Evolutionary conservation across 306 rosid genomes (phyloP), one percentile per base, ranked within the genome.

Genomic region (Mimosa pudica): DNA sequence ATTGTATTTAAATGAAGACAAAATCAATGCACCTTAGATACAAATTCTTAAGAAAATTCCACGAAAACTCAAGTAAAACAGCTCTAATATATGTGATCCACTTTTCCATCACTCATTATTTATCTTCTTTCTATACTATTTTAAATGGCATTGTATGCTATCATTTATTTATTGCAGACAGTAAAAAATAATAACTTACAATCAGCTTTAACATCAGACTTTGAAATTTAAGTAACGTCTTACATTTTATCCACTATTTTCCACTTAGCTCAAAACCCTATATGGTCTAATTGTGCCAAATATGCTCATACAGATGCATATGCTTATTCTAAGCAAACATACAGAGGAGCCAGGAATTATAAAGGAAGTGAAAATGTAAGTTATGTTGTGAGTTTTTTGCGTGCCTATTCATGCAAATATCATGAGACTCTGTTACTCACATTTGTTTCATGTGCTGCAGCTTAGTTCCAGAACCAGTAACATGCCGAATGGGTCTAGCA

Each of bases 381-480:
- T 58, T 42, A 24, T 58, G 9, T 58, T 76, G 61, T 79, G 7
- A 10, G 18, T 71, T 46, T 62, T 75, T 36, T 42, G 24, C 36
- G 44, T 12, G 32, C 48, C 20, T 38, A 80, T 72, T 14, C 78
- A 45, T 66, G 54, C 13, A 82, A 62, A 76, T 24, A 67, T 83
- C 45, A 46, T 73, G 57, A 9, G n/a, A 1, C 10, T 52, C 60
- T 57, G 79, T 76, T 54, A 41, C 44, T 30, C 54, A 77, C 47
- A 54, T 30, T 77, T 70, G 7, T 61, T 79, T 62, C 61, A 24
- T 80, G 78, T 6, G 17, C 0, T 47, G 74, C 83, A 86, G 89
- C 30, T 77, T 46, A 44, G 71, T 81, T 83, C 83, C 46, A 83
- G 82, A 81, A 65, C 58, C 8, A 83, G 87, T 76, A 75, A 70